Evolutionary conservation across 148 eudicot species (phyloP).

Genomic region (Rhododendron henanense): DNA sequence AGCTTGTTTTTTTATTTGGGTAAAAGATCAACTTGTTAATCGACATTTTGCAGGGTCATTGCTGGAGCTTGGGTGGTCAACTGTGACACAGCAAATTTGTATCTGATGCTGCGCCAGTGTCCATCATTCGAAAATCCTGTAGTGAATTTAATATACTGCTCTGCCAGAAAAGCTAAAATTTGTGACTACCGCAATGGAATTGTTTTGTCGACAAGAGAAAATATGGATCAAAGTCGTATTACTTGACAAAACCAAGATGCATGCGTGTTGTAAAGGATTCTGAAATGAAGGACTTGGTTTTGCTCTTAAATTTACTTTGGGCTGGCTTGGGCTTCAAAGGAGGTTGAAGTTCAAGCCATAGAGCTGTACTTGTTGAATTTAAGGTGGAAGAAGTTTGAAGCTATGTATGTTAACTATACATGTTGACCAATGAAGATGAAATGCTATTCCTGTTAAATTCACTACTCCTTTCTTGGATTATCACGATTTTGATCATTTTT

Average conservation of each 20-base stretch:
- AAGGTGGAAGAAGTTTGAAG: conserved; percentile 5
- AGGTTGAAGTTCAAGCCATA: neutral
- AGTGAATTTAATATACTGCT: neutral
- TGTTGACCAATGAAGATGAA: neutral
- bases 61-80: neutral
- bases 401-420: neutral
- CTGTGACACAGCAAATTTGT: neutral
- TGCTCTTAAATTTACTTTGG: neutral
- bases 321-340: neutral
- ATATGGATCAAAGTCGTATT: neutral
- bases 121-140: neutral
- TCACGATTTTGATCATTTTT: neutral
- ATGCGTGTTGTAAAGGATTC: neutral
- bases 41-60: neutral
- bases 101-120: neutral
- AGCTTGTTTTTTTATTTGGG: too few relatives aligned
- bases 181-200: neutral
- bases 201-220: neutral
- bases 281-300: conserved; percentile 2
- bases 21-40: neutral
- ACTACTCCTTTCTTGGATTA: neutral
- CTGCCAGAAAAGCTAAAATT: neutral
- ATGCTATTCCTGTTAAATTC: neutral
- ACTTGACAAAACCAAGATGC: neutral
- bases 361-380: conserved; percentile 7